Base-by-base conservation (phyloP, 768 basidiomycete genomes). In the Leccinum incarnatum region DNA sequence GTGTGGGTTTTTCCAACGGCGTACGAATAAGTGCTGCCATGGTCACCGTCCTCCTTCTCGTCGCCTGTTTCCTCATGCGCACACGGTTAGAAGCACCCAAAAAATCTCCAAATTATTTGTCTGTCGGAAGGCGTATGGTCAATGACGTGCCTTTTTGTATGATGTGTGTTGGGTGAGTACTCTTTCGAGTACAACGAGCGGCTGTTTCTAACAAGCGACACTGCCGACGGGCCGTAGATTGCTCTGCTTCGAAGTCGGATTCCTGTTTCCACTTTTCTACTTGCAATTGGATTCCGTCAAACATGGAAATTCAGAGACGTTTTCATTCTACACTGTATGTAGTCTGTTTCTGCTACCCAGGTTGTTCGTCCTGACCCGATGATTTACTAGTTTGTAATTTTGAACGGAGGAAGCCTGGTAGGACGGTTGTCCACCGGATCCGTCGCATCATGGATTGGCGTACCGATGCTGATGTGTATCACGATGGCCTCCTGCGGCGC, bases 291-390 rank as follows among this genome's bases (percentile, higher is more conserved):
- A 51, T 36, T 51, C 51, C 11, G 19, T 34, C 32, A 17, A 5
- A 15, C 51, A 34, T 21, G 51, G 51, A 51, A 51, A 51, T 23
- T 51, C 51, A 34, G 32, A 51, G 29, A 34, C 30, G 6, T 69
- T 85, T 3, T 80, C 84, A 0, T 85, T 85, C 58, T 84, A 84
- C 61, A 77, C 77, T 27, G 84, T 84, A 54, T 17, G 69, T 51
- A 19, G 51, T 1, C 21, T 12, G 9, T 34, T 10, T 14, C 14
- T 34, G n/a, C 19, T 30, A 21, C 11, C 32, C 21, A 2, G 5
- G 3, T 19, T 27, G 11, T 15, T 8, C n/a, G 27, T 34, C n/a
- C 51, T 34, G 11, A 34, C 19, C 19, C 10, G 12, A 23, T 46
- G 21, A 15, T 32, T 11, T 32, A 12, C 10, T 55, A 83, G 78